Base-by-base conservation (phyloP, 1,284 basidiomycete species). In the Heterobasidion occidentale region DNA sequence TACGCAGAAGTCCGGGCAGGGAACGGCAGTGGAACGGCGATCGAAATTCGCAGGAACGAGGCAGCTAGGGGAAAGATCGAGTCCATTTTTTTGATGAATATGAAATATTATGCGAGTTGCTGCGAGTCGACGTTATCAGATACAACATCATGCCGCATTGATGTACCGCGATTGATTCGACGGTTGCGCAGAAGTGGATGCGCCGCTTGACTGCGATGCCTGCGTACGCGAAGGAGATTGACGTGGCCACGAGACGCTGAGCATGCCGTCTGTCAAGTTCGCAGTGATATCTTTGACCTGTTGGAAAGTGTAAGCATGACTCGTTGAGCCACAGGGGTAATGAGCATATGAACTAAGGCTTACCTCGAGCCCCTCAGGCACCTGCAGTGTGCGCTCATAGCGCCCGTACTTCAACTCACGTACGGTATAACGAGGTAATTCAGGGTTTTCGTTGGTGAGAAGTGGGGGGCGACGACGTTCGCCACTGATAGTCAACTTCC, bases 341-440 rank as follows among this genome's bases (percentile, higher is more conserved):
- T 35, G 54, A 58, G 55, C 56, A 52, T 46, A 36, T 27, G 36
- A 46, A 20, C 56, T 54, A n/a, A 53, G 46, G 67, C 74, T 66
- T 63, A 80, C 81, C 67, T 77, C 72, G n/a, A 74, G 71, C 27
- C 78, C 78, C 2, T 61, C 52, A 15, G 80, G 79, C 7, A 83
- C 64, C 38, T 63, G 67, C 11, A 83, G 66, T 4, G 67, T 68
- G 36, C 80, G 74, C 20, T 70, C 70, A 60, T 81, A 83, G 53
- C 67, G 67, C 6, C 81, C 81, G 60, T 79, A 83, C 44, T 79
- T 75, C 54, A 84, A 64, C 61, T 84, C 81, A 33, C 73, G 72
- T 8, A 73, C 62, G 2, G 71, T 68, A 58, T 67, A 67, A 1
- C 60, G 53, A 3, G 57, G 48, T 9, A 56, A 46, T 46, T 51